Conservation (phyloP, 768 basidiomycete species). For the Amanita pseudoporphyria region DNA sequence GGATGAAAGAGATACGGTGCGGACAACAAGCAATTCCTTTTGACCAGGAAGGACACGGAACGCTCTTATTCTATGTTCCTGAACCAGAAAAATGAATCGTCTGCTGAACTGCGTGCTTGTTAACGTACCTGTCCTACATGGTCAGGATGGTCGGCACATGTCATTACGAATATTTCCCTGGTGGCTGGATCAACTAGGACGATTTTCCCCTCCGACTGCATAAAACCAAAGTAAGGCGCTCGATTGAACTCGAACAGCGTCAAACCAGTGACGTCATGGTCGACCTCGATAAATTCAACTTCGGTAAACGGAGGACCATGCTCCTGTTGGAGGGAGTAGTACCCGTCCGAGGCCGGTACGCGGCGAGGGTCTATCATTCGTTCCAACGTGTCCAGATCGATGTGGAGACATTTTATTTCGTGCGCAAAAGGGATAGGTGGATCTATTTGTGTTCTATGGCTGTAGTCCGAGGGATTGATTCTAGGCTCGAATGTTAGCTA, state of each 20-base stretch:
- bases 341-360: constrained; percentile 26
- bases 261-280: constrained; percentile 11
- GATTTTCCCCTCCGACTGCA: constrained; percentile 4
- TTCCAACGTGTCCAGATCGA: constrained; percentile 35
- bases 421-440: constrained; percentile 33
- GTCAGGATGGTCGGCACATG: constrained; percentile 24
- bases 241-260: constrained; percentile 35
- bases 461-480: constrained; percentile 28
- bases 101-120: not conserved
- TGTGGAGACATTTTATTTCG: constrained; percentile 31
- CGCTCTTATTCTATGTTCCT: constrained; percentile 43
- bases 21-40: constrained; percentile 40
- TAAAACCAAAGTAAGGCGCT: constrained; percentile 3
- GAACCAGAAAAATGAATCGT: constrained; percentile 5
- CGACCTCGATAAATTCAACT: constrained; percentile 5
- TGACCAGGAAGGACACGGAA: constrained; percentile 44
- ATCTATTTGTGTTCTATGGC: constrained; percentile 29
- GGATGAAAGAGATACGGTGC: constrained; percentile 23
- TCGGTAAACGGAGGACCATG: constrained; percentile 3
- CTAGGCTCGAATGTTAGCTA: constrained; percentile 13
- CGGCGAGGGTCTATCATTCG: constrained; percentile 31
- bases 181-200: constrained; percentile 6
- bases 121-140: constrained; percentile 17
- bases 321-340: constrained; percentile 10
- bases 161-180: constrained; percentile 16